These are phyloP conservation scores for Globisporangium cystogenes DNA, from an alignment of 352 stramenopile species.

Conservation along the genomic window DNA sequence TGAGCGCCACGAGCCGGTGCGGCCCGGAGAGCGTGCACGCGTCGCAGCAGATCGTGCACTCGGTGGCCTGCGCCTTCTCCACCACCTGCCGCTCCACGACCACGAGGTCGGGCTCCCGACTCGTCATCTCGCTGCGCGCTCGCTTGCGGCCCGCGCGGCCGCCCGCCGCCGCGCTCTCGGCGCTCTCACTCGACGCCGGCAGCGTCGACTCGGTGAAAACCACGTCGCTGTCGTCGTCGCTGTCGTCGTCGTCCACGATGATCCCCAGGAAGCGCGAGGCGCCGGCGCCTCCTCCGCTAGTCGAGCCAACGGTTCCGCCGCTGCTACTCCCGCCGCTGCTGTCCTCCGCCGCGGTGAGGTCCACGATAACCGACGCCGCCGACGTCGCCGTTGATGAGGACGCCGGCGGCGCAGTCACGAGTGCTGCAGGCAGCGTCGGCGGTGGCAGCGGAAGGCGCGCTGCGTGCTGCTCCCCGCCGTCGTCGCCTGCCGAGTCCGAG, in stretches of 20 bases:
- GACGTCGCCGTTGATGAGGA: not conserved
- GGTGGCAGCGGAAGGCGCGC: not conserved
- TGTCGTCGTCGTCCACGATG: constrained; percentile 11
- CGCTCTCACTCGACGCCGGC: not conserved
- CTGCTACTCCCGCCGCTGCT: not conserved
- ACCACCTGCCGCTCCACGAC: constrained; percentile 16
- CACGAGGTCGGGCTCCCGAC: not conserved
- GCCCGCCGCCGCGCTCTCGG: not conserved
- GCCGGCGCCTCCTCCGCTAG: not conserved
- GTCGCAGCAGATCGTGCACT: constrained; percentile 77
- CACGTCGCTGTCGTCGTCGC: constrained; percentile 1
- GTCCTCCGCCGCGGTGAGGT: constrained; percentile 7
- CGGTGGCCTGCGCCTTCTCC: constrained; percentile 44
- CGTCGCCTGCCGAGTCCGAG: constrained; percentile 2
- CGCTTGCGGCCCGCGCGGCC: constrained; percentile 3
- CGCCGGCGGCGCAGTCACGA: not conserved
- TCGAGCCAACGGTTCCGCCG: not conserved
- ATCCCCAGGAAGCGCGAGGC: constrained; percentile 4
- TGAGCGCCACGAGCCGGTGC: constrained; percentile 70
- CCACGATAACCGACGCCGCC: constrained; percentile 2
- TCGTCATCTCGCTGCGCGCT: constrained; percentile 9
- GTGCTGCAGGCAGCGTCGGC: not conserved
- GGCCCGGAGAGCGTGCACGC: constrained; percentile 43
- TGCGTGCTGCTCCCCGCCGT: not conserved
- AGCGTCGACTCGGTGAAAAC: not conserved